Conservation (phyloP, 2,329 filamentous ascomycete genomes). For the Curvularia verruculosa region DNA sequence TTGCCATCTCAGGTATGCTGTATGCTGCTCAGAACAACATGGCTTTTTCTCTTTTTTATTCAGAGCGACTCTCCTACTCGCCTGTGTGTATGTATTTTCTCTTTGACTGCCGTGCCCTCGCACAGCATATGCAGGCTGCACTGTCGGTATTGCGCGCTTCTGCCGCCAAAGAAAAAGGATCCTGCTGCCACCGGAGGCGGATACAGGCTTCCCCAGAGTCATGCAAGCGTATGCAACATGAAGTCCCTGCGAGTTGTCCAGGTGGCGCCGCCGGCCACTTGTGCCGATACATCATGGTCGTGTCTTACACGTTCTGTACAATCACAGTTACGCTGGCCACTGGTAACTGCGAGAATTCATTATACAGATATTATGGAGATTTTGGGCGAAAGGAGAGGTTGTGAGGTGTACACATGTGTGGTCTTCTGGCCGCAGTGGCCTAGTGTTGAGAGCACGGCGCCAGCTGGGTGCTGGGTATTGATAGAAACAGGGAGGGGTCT, state of each 20-base stretch:
- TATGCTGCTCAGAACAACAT: background rate
- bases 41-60: background rate
- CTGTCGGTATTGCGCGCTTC: conserved; percentile 23
- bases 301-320: conserved; percentile 20
- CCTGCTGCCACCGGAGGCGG: conserved; percentile 23
- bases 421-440: background rate
- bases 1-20: background rate
- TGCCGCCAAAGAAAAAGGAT: conserved; percentile 18
- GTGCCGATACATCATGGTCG: conserved; percentile 5
- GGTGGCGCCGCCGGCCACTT: conserved; percentile 7
- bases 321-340: conserved; percentile 9
- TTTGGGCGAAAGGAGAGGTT: background rate
- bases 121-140: conserved; percentile 19
- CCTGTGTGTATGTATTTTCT: background rate
- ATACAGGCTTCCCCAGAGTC: conserved; percentile 25
- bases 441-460: background rate
- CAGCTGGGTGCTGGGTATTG: conserved; percentile 1
- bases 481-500: conserved; percentile 5
- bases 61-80: background rate
- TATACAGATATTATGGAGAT: background rate
- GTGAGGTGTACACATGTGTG: background rate
- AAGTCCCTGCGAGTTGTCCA: conserved; percentile 24
- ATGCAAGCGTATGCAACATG: conserved; percentile 14
- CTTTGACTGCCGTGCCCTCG: conserved; percentile 4
- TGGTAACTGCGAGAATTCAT: conserved; percentile 8